phyloP scores from a whole-genome alignment of 805 yeast genomes.

The Pichia paraexigua region DNA sequence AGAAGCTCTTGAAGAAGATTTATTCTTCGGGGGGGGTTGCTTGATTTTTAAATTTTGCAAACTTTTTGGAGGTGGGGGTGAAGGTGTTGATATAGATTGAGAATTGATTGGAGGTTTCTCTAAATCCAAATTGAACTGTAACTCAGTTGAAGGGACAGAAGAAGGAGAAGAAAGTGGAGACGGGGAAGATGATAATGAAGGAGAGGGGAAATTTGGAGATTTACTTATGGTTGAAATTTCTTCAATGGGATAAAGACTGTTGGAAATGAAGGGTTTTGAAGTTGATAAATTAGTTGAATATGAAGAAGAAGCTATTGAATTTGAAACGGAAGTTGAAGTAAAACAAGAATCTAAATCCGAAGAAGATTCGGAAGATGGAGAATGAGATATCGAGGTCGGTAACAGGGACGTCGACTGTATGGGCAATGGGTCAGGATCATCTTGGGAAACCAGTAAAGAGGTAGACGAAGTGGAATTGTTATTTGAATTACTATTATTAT shows the following conservation, averaged over 20 bases:
- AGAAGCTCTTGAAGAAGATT: no score
- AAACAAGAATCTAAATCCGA: not conserved
- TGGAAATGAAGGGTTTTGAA: not conserved
- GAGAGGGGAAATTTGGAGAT: slow-evolving; percentile 19
- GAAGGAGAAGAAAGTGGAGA: slow-evolving; percentile 23
- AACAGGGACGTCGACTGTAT: slow-evolving; percentile 1
- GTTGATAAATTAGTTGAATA: not conserved
- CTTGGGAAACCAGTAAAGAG: slow-evolving; percentile 11
- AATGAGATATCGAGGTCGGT: not conserved
- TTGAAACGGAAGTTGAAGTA: not conserved
- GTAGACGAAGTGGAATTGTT: slow-evolving; percentile 26
- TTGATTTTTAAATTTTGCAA: slow-evolving; percentile 19
- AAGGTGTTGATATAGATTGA: slow-evolving; percentile 6
- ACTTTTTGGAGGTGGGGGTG: slow-evolving; percentile 27
- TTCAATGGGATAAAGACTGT: not conserved
- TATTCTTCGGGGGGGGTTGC: slow-evolving; percentile 1
- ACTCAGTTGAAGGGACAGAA: slow-evolving; percentile 19
- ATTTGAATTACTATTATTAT: not conserved
- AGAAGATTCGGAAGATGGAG: not conserved
- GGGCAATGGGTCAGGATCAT: slow-evolving; percentile 11
- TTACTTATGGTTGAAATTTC: slow-evolving; percentile 10
- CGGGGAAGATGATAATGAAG: slow-evolving; percentile 12
- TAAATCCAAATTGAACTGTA: slow-evolving; percentile 7
- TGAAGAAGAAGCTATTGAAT: not conserved
- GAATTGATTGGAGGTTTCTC: slow-evolving; percentile 4